Percentiles rank a stretch among this genome's conserved stretches.
Evolutionary conservation across 495 filamentous ascomycete species (phyloP).

Genomic region (Daldinia loculata): DNA sequence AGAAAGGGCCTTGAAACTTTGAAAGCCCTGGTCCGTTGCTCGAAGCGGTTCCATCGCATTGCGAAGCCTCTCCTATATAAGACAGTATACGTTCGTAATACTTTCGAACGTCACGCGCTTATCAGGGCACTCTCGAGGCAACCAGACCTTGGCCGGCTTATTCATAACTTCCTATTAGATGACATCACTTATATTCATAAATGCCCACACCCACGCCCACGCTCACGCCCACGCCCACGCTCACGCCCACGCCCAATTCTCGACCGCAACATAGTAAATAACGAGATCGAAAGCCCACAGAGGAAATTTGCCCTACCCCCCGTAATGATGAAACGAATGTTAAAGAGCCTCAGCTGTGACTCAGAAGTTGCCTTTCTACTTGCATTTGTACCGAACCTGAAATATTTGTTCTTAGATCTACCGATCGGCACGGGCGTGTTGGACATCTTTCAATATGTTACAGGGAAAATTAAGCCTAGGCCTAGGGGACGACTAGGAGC

Average conservation of each 20-base stretch:
- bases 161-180: background rate
- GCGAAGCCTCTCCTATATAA: background rate
- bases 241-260: background rate
- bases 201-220: no score
- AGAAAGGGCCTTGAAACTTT: background rate
- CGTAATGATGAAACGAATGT: background rate
- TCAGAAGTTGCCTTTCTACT: background rate
- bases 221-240: no score
- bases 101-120: background rate
- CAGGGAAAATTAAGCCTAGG: background rate
- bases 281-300: background rate
- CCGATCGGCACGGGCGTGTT: background rate
- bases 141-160: background rate
- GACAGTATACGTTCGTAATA: background rate
- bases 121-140: background rate
- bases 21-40: background rate
- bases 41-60: constrained; percentile 7
- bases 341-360: background rate
- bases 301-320: background rate
- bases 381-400: background rate
- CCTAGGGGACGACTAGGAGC: no score
- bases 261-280: background rate
- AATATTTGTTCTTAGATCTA: background rate
- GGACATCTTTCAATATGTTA: background rate
- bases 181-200: no score